Evolutionary conservation across 1,284 basidiomycete genomes (phyloP).

Genomic region (Cryptococcus jaspeensis): DNA sequence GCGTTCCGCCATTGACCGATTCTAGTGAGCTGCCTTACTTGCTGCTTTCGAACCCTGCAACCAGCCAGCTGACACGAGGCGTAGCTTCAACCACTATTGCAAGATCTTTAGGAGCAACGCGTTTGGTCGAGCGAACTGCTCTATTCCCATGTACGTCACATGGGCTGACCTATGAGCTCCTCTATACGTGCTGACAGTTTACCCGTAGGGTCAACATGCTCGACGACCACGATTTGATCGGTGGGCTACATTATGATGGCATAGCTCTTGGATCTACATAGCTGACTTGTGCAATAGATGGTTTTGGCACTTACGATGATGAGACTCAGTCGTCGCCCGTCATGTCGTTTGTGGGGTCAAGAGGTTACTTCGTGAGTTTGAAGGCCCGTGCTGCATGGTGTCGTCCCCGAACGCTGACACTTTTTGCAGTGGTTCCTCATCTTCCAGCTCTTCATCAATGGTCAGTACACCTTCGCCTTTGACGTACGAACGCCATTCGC

Average conservation of each 20-base stretch:
- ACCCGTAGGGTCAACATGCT: constrained; percentile 59
- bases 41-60: not conserved
- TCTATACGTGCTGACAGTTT: constrained; percentile 71
- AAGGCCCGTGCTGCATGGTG: not conserved
- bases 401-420: not conserved
- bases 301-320: constrained; percentile 80
- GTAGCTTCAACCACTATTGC: constrained; percentile 83
- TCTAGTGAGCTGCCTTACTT: constrained; percentile 41
- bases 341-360: constrained; percentile 65
- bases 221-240: constrained; percentile 70
- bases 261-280: not conserved
- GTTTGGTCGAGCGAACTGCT: constrained; percentile 86
- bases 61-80: not conserved
- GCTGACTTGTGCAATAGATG: constrained; percentile 54
- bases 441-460: constrained; percentile 86
- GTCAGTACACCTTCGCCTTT: constrained; percentile 54
- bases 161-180: no score
- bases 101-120: constrained; percentile 80
- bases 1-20: constrained; percentile 72
- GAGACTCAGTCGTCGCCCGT: constrained; percentile 74
- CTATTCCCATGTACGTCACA: constrained; percentile 78
- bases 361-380: constrained; percentile 67
- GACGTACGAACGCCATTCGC: no score
- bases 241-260: constrained; percentile 13
- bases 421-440: constrained; percentile 64